Evolutionary conservation across 768 basidiomycete genomes (phyloP), one percentile per base, ranked within the genome.

Genomic region (Mycena rebaudengoi): DNA sequence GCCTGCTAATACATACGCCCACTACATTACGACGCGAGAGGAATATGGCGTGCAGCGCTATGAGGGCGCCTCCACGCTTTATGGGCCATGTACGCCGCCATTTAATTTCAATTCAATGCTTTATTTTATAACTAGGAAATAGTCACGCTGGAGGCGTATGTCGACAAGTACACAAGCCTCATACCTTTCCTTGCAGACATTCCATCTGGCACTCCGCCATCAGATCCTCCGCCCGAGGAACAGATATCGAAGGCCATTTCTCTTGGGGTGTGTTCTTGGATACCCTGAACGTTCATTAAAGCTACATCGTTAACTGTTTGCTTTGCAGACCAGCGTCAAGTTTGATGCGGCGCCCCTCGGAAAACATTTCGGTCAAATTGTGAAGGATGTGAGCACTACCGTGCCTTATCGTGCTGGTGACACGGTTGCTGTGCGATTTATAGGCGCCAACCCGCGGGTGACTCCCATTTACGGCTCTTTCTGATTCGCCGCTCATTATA

Each of bases 51-150:
- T 91, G 10, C 92, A 94, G 74, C 82, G 92, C 55, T 92, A 92
- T 66, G 92, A 94, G 76, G 92, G 91, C 50, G 91, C 90, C 2
- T 92, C 91, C 45, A 93, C 90, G 14, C 80, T 93, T 32, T 93
- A 87, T 72, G 92, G 92, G 39, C 87, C 82, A 62, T 85, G 92
- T 92, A 25, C 8, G 3, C 20, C 13, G 41, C 41, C n/a, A n/a
- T 43, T 39, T 43, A n/a, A n/a, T 6, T 43, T 3, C 41, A n/a
- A n/a, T n/a, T n/a, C n/a, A n/a, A n/a, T n/a, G n/a, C n/a, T n/a
- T n/a, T n/a, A n/a, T n/a, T n/a, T n/a, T n/a, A n/a, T n/a, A n/a
- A n/a, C n/a, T n/a, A n/a, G n/a, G n/a, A 37, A 45, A 32, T 53
- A 86, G 85, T 76, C 43, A 85, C 85, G 2, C 74, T 87, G 11